Evolutionary conservation across 2,329 filamentous ascomycete genomes (phyloP), one percentile per base, ranked within the genome.

Genomic region (Rugonectria rugulosa): DNA sequence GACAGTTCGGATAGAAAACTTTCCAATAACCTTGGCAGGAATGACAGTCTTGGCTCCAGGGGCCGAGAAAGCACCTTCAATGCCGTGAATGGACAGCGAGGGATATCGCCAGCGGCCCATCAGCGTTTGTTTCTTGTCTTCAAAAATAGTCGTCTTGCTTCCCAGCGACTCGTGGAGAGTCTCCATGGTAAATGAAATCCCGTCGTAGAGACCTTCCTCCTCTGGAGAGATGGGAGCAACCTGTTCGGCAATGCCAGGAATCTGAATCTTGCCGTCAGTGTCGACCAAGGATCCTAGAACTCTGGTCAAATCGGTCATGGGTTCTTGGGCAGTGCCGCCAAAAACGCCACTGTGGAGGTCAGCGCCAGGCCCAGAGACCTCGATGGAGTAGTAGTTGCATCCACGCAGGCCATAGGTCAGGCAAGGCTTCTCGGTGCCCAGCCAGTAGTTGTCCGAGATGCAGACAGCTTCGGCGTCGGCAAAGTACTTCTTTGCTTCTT

Each of bases 391-490:
- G 84, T 99, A 99, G 81, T 96, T 98, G 87, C 91, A 96, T 49
- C 95, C 95, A 65, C 95, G 90, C 60, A 99, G 89, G 67, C 95
- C 95, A 74, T 99, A 99, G 9, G 95, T 99, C 70, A 99, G 79
- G 76, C 95, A 99, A 11, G 95, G 95, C 84, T 97, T 97, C 83
- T 98, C 92, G 6, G 95, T 98, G 56, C 95, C 95, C 34, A 99
- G 88, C 95, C 95, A 99, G 87, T 99, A 99, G 84, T 99, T 99
- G 77, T 99, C 95, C 42, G 92, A 97, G 73, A 99, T 99, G 79
- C 95, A 99, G 57, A 98, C 92, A 6, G 93, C 95, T 65, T 99
- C 95, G 29, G 92, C 88, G 68, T 97, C 94, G 70, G 92, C 92
- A 80, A 99, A 99, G 82, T 88, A 98, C 68, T 91, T 90, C 79